Conservation (phyloP, 768 basidiomycete genomes). For the Tricholoma sp. region DNA sequence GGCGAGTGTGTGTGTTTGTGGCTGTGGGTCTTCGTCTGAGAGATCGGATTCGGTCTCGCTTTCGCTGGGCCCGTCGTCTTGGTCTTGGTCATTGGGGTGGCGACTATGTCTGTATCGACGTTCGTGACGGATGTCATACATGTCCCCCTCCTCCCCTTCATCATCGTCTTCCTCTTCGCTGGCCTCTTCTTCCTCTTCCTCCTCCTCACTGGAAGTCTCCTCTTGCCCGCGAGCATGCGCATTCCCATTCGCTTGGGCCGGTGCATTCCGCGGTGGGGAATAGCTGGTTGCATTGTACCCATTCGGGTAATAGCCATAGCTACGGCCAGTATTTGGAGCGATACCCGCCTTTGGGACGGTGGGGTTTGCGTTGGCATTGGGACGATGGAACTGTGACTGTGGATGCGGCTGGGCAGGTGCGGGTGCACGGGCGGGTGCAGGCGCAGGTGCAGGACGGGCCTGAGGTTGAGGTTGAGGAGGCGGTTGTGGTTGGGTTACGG, state of each 20-base stretch:
- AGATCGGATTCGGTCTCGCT: constrained; percentile 1
- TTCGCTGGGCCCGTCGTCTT: not conserved
- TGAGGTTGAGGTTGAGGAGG: constrained; percentile 1
- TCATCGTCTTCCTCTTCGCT: constrained; percentile 12
- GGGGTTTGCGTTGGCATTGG: constrained; percentile 4
- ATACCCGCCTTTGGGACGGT: not conserved
- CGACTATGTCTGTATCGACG: not conserved
- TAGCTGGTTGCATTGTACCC: not conserved
- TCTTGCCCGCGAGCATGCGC: constrained; percentile 14
- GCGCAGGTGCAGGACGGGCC: not conserved
- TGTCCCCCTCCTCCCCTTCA: constrained; percentile 4
- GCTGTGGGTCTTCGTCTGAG: not conserved
- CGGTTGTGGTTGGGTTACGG: not conserved
- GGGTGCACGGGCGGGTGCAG: not conserved
- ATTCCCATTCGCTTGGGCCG: not conserved
- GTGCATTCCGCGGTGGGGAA: not conserved
- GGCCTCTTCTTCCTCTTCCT: constrained; percentile 14
- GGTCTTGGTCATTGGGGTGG: not conserved
- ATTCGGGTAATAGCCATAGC: not conserved
- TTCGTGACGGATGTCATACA: not conserved
- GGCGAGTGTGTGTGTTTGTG: not conserved
- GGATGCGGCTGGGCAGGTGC: not conserved
- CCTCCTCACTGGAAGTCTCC: constrained; percentile 14
- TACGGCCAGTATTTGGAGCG: not conserved
- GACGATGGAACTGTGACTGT: not conserved